Percentiles rank a stretch among this genome's conserved stretches.
phyloP scores from a whole-genome alignment of 208 protist species.

The Leishmania tropica region DNA sequence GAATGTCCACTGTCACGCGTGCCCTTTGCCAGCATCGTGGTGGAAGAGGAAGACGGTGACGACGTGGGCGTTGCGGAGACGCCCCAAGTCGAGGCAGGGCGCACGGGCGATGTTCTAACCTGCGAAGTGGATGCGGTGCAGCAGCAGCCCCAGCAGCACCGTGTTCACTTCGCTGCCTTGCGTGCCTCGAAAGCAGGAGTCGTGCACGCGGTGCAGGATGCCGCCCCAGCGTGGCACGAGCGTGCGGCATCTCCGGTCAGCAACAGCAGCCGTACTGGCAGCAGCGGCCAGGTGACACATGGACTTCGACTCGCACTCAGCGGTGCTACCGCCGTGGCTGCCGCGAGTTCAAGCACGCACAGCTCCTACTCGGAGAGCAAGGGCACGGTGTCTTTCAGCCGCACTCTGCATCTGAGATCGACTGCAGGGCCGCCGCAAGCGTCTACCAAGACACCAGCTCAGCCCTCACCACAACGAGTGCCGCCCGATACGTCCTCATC shows the following conservation, averaged over 20 bases:
- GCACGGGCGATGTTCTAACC: background rate
- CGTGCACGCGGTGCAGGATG: background rate
- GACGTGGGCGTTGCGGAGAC: background rate
- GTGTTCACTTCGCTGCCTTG: background rate
- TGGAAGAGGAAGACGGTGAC: slow-evolving; percentile 22
- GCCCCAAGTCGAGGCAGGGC: background rate
- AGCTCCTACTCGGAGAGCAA: background rate
- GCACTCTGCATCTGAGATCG: slow-evolving; percentile 3
- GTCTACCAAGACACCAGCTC: background rate
- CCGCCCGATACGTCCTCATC: background rate
- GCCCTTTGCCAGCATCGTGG: slow-evolving; percentile 31
- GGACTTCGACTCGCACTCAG: slow-evolving; percentile 5
- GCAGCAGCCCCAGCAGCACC: background rate
- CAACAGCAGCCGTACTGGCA: background rate
- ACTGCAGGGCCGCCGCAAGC: background rate
- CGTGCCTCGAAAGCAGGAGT: background rate
- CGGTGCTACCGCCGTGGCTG: background rate
- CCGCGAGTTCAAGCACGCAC: background rate
- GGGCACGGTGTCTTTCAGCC: background rate
- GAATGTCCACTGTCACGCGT: slow-evolving; percentile 25
- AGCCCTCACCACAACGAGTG: background rate
- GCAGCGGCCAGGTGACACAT: background rate
- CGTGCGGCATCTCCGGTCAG: background rate
- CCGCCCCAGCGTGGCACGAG: background rate
- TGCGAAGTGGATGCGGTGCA: background rate